Percentiles rank a stretch among this genome's conserved stretches.
These are phyloP conservation scores for Ophiosphaerella herpotricha DNA, from an alignment of 2,329 filamentous ascomycete genomes.

Conservation along the genomic window DNA sequence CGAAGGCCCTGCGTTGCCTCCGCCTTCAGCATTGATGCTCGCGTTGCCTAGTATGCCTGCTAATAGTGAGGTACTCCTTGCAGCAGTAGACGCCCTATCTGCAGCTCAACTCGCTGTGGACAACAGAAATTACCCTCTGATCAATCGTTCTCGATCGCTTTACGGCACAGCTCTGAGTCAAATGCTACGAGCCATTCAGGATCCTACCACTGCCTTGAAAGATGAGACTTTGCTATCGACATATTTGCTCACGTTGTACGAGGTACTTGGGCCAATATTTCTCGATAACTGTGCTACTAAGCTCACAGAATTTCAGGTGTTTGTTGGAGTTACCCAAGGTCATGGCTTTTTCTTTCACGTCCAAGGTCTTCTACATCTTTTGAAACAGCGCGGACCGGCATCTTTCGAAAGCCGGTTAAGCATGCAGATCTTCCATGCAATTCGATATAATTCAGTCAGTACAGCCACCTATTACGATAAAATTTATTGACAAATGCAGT, in stretches of 20 bases:
- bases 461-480: neutral
- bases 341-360: conserved; percentile 46
- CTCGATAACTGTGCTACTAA: neutral
- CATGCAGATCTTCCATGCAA: conserved; percentile 42
- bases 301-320: conserved; percentile 27
- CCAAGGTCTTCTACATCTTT: conserved; percentile 39
- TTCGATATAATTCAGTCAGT: conserved; percentile 42
- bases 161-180: conserved; percentile 41
- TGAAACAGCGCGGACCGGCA: conserved; percentile 38
- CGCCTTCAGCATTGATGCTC: conserved; percentile 43
- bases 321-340: conserved; percentile 39
- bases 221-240: conserved; percentile 44
- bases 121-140: conserved; percentile 32
- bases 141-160: conserved; percentile 41
- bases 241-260: conserved; percentile 42
- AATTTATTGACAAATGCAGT: conserved; percentile 21
- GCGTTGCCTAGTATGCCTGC: conserved; percentile 37
- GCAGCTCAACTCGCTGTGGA: conserved; percentile 42
- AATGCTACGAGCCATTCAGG: conserved; percentile 37
- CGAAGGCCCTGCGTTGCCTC: conserved; percentile 36
- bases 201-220: conserved; percentile 29
- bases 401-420: conserved; percentile 36
- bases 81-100: conserved; percentile 41
- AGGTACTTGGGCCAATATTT: conserved; percentile 18
- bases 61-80: conserved; percentile 34